Conservation (phyloP, 2,329 filamentous ascomycete genomes). For the Teratosphaeria viscida region DNA sequence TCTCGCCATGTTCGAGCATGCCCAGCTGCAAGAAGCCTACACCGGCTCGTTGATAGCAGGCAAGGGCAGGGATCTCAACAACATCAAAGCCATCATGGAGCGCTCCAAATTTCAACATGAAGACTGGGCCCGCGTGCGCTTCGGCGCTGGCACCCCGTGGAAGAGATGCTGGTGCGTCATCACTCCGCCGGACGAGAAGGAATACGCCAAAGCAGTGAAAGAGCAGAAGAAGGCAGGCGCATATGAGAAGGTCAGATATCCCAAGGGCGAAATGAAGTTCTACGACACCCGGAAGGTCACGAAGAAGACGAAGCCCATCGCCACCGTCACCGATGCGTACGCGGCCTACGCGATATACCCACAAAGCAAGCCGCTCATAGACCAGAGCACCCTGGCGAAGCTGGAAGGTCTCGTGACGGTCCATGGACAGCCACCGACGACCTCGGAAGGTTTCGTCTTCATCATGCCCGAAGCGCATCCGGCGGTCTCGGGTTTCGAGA, state of each 20-base stretch:
- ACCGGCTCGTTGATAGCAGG: constrained; percentile 91
- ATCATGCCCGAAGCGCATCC: constrained; percentile 92
- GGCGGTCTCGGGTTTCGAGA: constrained; percentile 90
- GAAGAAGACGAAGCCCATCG: constrained; percentile 84
- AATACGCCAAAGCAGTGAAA: constrained; percentile 74
- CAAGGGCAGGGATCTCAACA: constrained; percentile 81
- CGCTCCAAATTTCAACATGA: constrained; percentile 65
- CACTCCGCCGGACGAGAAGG: constrained; percentile 85
- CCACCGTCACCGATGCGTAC: constrained; percentile 81
- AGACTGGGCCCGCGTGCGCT: constrained; percentile 90
- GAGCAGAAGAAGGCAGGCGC: constrained; percentile 69
- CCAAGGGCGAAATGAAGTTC: constrained; percentile 89
- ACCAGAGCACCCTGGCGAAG: constrained; percentile 88
- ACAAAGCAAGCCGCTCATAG: constrained; percentile 84
- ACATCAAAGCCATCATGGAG: constrained; percentile 82
- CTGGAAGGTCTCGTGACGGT: constrained; percentile 85
- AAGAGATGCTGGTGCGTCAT: constrained; percentile 95
- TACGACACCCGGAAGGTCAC: constrained; percentile 85
- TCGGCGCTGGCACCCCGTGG: constrained; percentile 94
- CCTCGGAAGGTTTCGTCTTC: constrained; percentile 89
- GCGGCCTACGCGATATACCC: constrained; percentile 94
- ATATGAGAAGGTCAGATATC: constrained; percentile 57
- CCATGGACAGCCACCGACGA: constrained; percentile 65
- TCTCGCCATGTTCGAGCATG: constrained; percentile 87
- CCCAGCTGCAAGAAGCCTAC: constrained; percentile 88